Conservation (phyloP, 371 early-diverging fungal genomes). For the Mucor mucedo region DNA sequence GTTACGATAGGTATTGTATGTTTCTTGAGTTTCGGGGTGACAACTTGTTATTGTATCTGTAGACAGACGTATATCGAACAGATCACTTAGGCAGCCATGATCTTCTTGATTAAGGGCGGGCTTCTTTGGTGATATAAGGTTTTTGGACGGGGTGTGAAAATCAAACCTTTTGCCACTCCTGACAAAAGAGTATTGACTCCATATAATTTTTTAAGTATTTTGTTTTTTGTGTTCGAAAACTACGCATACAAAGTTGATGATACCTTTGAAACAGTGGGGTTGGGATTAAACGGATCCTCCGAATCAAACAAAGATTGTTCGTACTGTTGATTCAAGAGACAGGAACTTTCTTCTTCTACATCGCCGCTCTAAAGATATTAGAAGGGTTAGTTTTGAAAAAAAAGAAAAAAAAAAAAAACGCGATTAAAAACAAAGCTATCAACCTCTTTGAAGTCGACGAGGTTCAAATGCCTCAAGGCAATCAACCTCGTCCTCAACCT, state of each 20-base stretch:
- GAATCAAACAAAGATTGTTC: slow-evolving; percentile 14
- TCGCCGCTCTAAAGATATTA: neutral
- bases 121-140: slow-evolving; percentile 15
- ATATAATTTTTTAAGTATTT: slow-evolving; percentile 2
- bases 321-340: slow-evolving; percentile 12
- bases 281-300: slow-evolving; percentile 13
- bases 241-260: slow-evolving; percentile 6
- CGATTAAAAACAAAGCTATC: neutral
- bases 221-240: neutral
- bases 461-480: neutral
- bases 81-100: slow-evolving; percentile 4
- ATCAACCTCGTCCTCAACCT: slow-evolving; percentile 4
- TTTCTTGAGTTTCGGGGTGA: slow-evolving; percentile 1
- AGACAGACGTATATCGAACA: slow-evolving; percentile 14
- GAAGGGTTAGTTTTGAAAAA: neutral
- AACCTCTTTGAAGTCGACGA: neutral
- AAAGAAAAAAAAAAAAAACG: neutral
- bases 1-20: neutral
- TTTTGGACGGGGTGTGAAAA: slow-evolving; percentile 13
- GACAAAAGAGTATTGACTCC: slow-evolving; percentile 17
- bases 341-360: slow-evolving; percentile 3
- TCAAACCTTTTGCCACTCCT: slow-evolving; percentile 10
- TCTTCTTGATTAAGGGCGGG: slow-evolving; percentile 12
- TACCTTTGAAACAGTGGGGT: slow-evolving; percentile 14
- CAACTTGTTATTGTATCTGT: slow-evolving; percentile 5